phyloP scores from a whole-genome alignment of 768 basidiomycete species.

The Boletus pseudo-olivaceus region DNA sequence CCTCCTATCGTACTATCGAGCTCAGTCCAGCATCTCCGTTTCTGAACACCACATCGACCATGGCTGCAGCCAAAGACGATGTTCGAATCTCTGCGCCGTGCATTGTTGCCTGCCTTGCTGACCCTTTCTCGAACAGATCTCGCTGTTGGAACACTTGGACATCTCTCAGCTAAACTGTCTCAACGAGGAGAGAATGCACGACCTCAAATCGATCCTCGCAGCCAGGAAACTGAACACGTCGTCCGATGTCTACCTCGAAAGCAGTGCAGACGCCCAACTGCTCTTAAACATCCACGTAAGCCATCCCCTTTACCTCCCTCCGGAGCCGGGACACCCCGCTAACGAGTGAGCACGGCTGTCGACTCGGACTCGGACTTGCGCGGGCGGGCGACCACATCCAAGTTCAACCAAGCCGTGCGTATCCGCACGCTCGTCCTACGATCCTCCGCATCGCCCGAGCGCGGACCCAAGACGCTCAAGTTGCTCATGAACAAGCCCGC shows the following conservation, averaged over 20 bases:
- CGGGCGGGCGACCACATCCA: conserved; percentile 18
- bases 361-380: not conserved
- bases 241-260: conserved; percentile 47
- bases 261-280: conserved; percentile 73
- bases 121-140: conserved; percentile 36
- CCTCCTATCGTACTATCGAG: conserved; percentile 12
- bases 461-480: conserved; percentile 61
- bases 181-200: conserved; percentile 56
- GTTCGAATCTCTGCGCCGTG: conserved; percentile 17
- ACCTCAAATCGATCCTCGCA: conserved; percentile 49
- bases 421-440: conserved; percentile 57
- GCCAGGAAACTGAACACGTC: conserved; percentile 43
- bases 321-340: not conserved
- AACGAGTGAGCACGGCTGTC: not conserved
- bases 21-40: not conserved
- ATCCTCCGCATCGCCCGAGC: conserved; percentile 30
- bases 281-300: conserved; percentile 64
- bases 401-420: conserved; percentile 72
- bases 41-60: conserved; percentile 8
- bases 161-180: conserved; percentile 61
- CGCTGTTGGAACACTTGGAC: conserved; percentile 58
- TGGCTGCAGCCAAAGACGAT: conserved; percentile 29
- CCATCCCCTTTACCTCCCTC: conserved; percentile 4
- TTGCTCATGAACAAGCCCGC: conserved; percentile 57
- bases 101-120: not conserved